phyloP scores from a whole-genome alignment of 2,329 filamentous ascomycete genomes.

The Diplodia intermedia region DNA sequence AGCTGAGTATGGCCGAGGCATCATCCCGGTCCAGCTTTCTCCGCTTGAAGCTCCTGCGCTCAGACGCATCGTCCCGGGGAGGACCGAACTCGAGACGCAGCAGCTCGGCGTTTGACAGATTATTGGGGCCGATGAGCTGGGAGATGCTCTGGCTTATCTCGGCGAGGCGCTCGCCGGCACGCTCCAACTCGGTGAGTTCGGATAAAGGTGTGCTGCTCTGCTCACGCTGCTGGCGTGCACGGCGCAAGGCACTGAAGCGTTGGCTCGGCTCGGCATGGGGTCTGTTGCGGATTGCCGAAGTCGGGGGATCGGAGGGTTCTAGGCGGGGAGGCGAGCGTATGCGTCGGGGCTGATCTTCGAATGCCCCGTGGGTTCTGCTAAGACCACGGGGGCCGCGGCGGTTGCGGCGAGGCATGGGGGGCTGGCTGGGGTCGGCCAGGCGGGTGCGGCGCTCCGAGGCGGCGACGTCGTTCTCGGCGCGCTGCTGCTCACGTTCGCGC shows the following conservation, averaged over 20 bases:
- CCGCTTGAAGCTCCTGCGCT: conserved; percentile 39
- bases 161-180: conserved; percentile 34
- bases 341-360: conserved; percentile 14
- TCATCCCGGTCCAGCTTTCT: conserved; percentile 51
- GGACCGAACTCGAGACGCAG: conserved; percentile 23
- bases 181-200: conserved; percentile 32
- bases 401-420: conserved; percentile 30
- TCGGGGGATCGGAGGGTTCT: conserved; percentile 17
- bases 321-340: conserved; percentile 19
- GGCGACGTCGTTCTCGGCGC: conserved; percentile 35
- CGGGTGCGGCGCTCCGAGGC: conserved; percentile 26
- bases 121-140: conserved; percentile 24
- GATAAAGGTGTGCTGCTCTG: conserved; percentile 35
- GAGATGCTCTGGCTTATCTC: conserved; percentile 34
- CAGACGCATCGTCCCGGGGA: background rate
- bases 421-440: conserved; percentile 7
- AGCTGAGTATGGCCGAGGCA: conserved; percentile 49
- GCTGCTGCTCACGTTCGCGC: conserved; percentile 43
- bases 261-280: conserved; percentile 46
- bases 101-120: conserved; percentile 22
- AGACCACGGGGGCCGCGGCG: conserved; percentile 24
- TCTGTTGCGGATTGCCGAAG: conserved; percentile 34
- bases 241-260: conserved; percentile 41
- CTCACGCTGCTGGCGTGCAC: conserved; percentile 43
- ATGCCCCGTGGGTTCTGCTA: conserved; percentile 1